Evolutionary conservation across 2,329 filamentous ascomycete species (phyloP), one percentile per base, ranked within the genome.

Genomic region (Myriosclerotinia duriaeana): DNA sequence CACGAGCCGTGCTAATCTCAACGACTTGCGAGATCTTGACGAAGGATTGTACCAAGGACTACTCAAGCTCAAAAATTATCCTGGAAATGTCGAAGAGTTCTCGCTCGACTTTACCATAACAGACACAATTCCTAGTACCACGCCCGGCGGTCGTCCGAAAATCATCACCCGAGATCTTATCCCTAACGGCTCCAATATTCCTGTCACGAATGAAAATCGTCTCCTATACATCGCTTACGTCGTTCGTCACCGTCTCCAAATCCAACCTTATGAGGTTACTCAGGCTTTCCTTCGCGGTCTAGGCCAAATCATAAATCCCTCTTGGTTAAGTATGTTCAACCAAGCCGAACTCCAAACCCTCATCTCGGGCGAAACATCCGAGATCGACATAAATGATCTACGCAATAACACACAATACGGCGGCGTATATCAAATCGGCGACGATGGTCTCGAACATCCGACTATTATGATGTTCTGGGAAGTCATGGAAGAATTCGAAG

Each of bases 301-400:
- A 1, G 87, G 90, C 30, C 84, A 89, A 70, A 96, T 99, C 75
- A 95, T 99, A 71, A 89, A 93, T 67, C 93, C 94, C 0, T 87
- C 87, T 4, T 99, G 95, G 95, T 84, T 99, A 5, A 93, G 90
- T 73, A 98, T 99, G 95, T 99, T 99, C 82, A 99, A 99, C 78
- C 94, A 97, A 77, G 87, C 87, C 3, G 95, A 99, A 77, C 84
- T 99, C 5, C 95, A 98, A 79, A 95, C 92, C 1, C 87, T 99
- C 7, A 90, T 99, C 20, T 92, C 93, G 64, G 95, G 95, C 53
- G 93, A 96, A 72, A 89, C 88, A 38, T 89, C 89, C 12, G 88
- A 91, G 69, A 96, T 99, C 67, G 90, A 97, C 74, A 84, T 99
- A 46, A 87, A 90, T 38, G 95, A 99, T 76, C 83, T 98, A 52